Percentiles rank a stretch among this genome's conserved stretches.
Conservation (phyloP, 1,284 basidiomycete species). For the Caloboletus firmus region DNA sequence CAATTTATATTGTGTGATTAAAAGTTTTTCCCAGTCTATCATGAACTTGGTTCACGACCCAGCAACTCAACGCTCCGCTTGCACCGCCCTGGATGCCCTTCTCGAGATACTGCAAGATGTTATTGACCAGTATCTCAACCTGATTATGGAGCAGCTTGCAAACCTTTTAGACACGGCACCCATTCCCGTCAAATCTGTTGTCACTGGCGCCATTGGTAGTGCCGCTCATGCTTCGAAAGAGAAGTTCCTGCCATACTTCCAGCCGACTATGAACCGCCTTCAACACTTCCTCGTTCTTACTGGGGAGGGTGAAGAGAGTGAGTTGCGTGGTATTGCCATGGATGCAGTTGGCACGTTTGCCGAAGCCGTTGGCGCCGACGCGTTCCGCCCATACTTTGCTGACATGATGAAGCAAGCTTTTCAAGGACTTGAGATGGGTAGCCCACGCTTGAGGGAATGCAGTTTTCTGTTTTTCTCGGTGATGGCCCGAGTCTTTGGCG, state of each 20-base stretch:
- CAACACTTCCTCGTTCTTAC: constrained; percentile 84
- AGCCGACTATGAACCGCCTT: constrained; percentile 87
- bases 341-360: constrained; percentile 98
- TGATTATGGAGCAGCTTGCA: constrained; percentile 95
- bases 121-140: constrained; percentile 87
- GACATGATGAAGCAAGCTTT: constrained; percentile 97
- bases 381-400: constrained; percentile 94
- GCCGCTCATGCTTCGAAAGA: constrained; percentile 97
- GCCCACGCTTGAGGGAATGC: constrained; percentile 89
- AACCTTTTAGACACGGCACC: constrained; percentile 88
- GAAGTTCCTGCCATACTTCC: constrained; percentile 94
- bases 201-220: constrained; percentile 97
- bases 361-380: constrained; percentile 93
- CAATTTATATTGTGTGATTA: background rate
- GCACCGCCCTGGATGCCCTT: constrained; percentile 94
- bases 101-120: constrained; percentile 94
- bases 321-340: constrained; percentile 96
- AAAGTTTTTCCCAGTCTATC: constrained; percentile 56
- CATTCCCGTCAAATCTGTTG: constrained; percentile 87
- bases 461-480: constrained; percentile 99
- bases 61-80: constrained; percentile 88
- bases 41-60: constrained; percentile 89
- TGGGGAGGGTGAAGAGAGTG: constrained; percentile 85
- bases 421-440: constrained; percentile 85
- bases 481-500: constrained; percentile 94